These are phyloP conservation scores for Penicillium sp. DNA, from an alignment of 2,329 filamentous ascomycete genomes.

Conservation along the genomic window DNA sequence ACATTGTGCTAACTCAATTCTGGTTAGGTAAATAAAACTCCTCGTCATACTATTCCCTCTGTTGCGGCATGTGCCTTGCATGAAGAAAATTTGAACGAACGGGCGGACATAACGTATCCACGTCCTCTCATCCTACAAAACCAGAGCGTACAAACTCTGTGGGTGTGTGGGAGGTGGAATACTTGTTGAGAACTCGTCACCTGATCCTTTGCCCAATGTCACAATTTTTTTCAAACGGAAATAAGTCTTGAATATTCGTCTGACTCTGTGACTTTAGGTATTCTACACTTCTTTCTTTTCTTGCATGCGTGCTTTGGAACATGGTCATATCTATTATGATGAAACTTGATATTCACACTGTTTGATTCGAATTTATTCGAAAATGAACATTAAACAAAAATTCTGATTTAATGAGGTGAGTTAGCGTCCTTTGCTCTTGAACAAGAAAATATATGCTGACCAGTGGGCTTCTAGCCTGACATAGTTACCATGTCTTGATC, in stretches of 20 bases:
- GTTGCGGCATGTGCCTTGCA: slow-evolving; percentile 33
- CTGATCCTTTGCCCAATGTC: slow-evolving; percentile 48
- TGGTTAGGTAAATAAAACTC: slow-evolving; percentile 34
- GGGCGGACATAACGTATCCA: slow-evolving; percentile 65
- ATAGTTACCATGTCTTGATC: slow-evolving; percentile 39
- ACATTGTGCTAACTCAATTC: slow-evolving; percentile 30
- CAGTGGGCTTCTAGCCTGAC: slow-evolving; percentile 37
- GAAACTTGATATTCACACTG: slow-evolving; percentile 68
- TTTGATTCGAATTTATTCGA: slow-evolving; percentile 60
- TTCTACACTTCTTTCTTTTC: slow-evolving; percentile 10
- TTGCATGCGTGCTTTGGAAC: slow-evolving; percentile 19
- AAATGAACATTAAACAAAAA: slow-evolving; percentile 64
- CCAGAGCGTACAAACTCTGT: slow-evolving; percentile 65
- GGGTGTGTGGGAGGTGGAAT: slow-evolving; percentile 53
- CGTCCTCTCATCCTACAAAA: slow-evolving; percentile 53
- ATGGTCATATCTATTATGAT: slow-evolving; percentile 56
- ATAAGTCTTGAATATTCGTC: slow-evolving; percentile 19
- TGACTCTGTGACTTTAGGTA: slow-evolving; percentile 26
- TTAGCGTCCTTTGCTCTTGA: slow-evolving; percentile 4
- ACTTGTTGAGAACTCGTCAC: slow-evolving; percentile 70
- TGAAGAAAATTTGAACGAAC: slow-evolving; percentile 68
- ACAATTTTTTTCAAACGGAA: slow-evolving; percentile 9
- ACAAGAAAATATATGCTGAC: slow-evolving; percentile 31
- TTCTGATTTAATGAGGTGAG: slow-evolving; percentile 71
- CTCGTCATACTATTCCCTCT: slow-evolving; percentile 8